Base-by-base conservation (phyloP, 163 green algal genomes). In the Coccomyxa subellipsoidea region DNA sequence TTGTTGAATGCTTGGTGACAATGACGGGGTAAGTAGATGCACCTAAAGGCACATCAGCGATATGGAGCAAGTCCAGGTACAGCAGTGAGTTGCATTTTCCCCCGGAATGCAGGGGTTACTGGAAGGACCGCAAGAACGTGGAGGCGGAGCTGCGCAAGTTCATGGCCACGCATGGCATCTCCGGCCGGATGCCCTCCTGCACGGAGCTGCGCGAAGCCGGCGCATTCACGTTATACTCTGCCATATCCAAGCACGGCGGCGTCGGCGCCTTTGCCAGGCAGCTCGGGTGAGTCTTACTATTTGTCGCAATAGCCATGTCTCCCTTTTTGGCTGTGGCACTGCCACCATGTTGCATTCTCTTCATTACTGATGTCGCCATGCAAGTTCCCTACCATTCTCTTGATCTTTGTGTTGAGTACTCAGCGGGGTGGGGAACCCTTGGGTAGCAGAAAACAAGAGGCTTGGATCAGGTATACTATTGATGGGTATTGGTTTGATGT, bases 71-170 rank as follows among this genome's bases (percentile, higher is more conserved):
- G n/a, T n/a, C n/a, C n/a, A n/a, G n/a, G n/a, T n/a, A n/a, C n/a
- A n/a, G n/a, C n/a, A n/a, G n/a, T 59, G 47, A 12, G 23, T 59
- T 12, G 23, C 47, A 8, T 27, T 59, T 2, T 12, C 15, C 1
- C n/a, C 27, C 18, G n/a, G 8, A 59, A 18, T 76, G 37, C 76
- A 85, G 84, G 32, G 84, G 88, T 12, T 93, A 91, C 79, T 93
- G 90, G 90, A 85, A 39, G 36, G 78, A 89, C 38, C 2, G 79
- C 9, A 79, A 70, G 18, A 93, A 93, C 40, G 87, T 93, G 59
- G 79, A 89, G 80, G 38, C 32, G 77, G 90, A 93, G 87, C 77
- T 93, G 40, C 54, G 75, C 29, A 37, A 38, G 23, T 89, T 81
- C 82, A 84, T 89, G 75, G 73, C 79, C 25, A 29, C 32, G 25